Evolutionary conservation across 805 yeast species (phyloP).

Genomic region (Babjeviella inositovora): DNA sequence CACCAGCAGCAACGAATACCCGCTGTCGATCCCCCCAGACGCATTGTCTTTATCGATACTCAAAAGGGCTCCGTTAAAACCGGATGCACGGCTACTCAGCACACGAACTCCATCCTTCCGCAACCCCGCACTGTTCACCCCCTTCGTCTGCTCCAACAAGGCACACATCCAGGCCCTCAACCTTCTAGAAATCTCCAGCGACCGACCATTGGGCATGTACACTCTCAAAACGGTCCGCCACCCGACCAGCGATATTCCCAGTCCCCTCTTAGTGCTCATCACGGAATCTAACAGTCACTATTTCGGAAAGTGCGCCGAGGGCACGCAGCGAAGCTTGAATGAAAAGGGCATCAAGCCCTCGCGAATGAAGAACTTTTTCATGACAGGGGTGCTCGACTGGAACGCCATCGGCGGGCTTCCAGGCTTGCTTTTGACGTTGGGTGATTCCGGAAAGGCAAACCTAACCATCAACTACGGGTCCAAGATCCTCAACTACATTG

Average conservation of each 20-base stretch:
- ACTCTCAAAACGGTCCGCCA: constrained; percentile 9
- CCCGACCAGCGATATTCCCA: constrained; percentile 26
- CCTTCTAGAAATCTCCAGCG: no score
- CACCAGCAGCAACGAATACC: no score
- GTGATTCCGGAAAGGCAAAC: constrained; percentile 56
- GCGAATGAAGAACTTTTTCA: constrained; percentile 45
- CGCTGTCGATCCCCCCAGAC: no score
- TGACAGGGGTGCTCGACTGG: constrained; percentile 76
- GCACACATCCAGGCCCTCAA: no score
- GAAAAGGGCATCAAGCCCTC: constrained; percentile 43
- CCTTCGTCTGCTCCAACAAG: no score
- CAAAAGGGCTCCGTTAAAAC: no score
- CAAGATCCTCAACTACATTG: constrained; percentile 31
- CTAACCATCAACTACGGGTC: constrained; percentile 40
- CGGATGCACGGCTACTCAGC: no score
- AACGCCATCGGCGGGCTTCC: constrained; percentile 81
- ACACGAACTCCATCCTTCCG: no score
- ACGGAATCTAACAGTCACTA: constrained; percentile 38
- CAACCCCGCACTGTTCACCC: no score
- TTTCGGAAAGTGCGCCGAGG: constrained; percentile 76
- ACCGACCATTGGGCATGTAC: no score
- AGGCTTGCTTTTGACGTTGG: constrained; percentile 68
- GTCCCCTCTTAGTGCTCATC: constrained; percentile 31
- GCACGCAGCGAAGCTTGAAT: constrained; percentile 61
- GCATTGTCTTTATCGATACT: no score